phyloP scores from a whole-genome alignment of 1,284 basidiomycete species.

The Xanthoconium separans region DNA sequence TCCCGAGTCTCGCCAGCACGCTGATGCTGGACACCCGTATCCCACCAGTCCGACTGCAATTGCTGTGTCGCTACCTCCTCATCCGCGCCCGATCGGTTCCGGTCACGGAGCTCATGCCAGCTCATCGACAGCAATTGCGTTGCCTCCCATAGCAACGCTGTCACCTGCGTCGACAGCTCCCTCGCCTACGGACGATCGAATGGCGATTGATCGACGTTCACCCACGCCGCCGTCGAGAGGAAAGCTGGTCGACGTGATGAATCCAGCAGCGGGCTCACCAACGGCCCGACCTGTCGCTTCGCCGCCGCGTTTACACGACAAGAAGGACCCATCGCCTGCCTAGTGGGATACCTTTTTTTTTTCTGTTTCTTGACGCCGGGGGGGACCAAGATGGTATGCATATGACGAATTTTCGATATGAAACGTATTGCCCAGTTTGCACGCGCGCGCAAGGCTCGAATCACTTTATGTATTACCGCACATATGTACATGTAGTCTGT shows the following conservation, averaged over 20 bases:
- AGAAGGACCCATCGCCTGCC: constrained; percentile 30
- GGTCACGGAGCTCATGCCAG: constrained; percentile 37
- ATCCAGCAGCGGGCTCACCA: constrained; percentile 45
- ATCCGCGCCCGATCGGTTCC: constrained; percentile 67
- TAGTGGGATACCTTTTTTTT: constrained; percentile 11
- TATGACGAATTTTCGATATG: constrained; percentile 25
- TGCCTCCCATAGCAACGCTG: constrained; percentile 67
- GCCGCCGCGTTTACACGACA: constrained; percentile 36
- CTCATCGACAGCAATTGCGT: constrained; percentile 37
- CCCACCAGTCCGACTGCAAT: constrained; percentile 52
- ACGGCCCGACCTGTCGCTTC: constrained; percentile 37
- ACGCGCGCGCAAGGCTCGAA: constrained; percentile 8
- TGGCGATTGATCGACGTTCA: constrained; percentile 46
- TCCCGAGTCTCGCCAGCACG: constrained; percentile 55
- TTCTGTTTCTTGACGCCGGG: constrained; percentile 6
- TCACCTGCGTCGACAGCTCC: constrained; percentile 56
- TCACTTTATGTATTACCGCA: constrained; percentile 30
- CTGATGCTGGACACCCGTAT: constrained; percentile 39
- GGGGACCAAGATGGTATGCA: constrained; percentile 2
- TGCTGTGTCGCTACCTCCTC: constrained; percentile 60
- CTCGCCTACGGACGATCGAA: constrained; percentile 52
- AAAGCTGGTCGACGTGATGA: constrained; percentile 54
- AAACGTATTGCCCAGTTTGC: constrained; percentile 19
- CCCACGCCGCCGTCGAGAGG: constrained; percentile 45
- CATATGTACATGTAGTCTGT: constrained; percentile 31